Percentiles rank a stretch among this genome's conserved stretches.
phyloP scores from a whole-genome alignment of 2,329 filamentous ascomycete species.

The Whalleya microplaca region DNA sequence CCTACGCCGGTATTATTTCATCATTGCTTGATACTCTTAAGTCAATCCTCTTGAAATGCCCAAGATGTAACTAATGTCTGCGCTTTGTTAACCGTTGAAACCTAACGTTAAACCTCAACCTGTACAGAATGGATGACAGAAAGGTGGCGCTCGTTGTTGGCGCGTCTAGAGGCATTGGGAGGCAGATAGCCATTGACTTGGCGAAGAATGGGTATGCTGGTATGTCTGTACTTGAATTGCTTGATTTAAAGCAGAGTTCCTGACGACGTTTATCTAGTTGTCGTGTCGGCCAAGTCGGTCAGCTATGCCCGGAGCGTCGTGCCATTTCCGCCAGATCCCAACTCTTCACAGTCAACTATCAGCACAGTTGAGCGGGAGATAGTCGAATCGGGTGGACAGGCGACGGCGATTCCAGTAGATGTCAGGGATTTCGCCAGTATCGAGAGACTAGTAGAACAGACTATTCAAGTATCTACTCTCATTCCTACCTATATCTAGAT shows the following conservation, averaged over 20 bases:
- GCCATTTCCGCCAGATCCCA: conserved; percentile 76
- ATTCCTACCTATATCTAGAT: neutral
- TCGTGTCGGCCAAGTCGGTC: conserved; percentile 76
- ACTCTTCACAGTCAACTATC: conserved; percentile 76
- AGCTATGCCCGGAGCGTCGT: conserved; percentile 60
- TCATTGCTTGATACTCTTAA: neutral
- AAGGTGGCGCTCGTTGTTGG: conserved; percentile 74
- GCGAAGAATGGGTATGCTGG: conserved; percentile 72
- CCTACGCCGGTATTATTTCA: too few relatives aligned
- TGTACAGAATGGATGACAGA: conserved; percentile 27
- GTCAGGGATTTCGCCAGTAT: conserved; percentile 67
- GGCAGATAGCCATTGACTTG: conserved; percentile 79
- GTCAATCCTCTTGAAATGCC: neutral
- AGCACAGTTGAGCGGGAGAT: conserved; percentile 81
- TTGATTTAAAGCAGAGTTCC: neutral
- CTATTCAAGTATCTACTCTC: conserved; percentile 46
- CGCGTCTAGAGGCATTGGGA: conserved; percentile 78
- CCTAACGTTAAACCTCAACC: neutral
- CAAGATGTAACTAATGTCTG: neutral
- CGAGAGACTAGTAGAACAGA: conserved; percentile 59
- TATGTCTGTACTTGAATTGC: conserved; percentile 39
- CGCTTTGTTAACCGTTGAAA: neutral
- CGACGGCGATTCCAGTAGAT: conserved; percentile 71
- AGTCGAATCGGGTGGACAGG: conserved; percentile 62
- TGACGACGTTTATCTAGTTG: conserved; percentile 54